Percentiles rank a stretch among this genome's conserved stretches.
Conservation (phyloP, 495 filamentous ascomycete species). For the Penicillium angulare region DNA sequence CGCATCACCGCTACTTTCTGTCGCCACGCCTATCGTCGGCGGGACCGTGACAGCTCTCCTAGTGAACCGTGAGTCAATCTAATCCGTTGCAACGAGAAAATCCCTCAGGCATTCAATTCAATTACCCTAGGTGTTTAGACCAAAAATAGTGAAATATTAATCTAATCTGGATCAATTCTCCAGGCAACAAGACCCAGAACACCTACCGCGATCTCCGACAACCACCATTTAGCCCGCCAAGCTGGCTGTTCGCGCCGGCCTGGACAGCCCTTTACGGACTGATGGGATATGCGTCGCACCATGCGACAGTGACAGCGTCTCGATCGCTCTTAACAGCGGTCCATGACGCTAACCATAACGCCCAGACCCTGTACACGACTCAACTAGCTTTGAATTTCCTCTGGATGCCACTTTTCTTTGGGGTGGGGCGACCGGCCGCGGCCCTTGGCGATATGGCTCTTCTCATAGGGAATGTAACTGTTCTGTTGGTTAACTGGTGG, state of each 20-base stretch:
- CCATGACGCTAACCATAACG: conserved; percentile 22
- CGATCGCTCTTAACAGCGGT: conserved; percentile 36
- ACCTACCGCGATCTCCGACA: conserved; percentile 69
- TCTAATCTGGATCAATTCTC: background rate
- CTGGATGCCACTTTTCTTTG: conserved; percentile 96
- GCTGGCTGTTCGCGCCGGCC: conserved; percentile 75
- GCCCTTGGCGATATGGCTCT: conserved; percentile 75
- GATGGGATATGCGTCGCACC: conserved; percentile 88
- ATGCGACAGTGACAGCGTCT: conserved; percentile 56
- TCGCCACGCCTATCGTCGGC: conserved; percentile 32
- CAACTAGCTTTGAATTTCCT: conserved; percentile 81
- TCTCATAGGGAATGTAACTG: conserved; percentile 65
- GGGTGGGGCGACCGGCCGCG: conserved; percentile 62
- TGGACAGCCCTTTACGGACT: conserved; percentile 85
- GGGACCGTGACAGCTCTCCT: conserved; percentile 32
- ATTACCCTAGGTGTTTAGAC: too few relatives aligned
- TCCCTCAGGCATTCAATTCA: background rate
- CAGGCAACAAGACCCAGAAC: conserved; percentile 55
- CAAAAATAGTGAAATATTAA: background rate
- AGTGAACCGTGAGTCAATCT: conserved; percentile 36
- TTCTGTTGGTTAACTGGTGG: conserved; percentile 72
- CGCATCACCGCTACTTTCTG: conserved; percentile 31
- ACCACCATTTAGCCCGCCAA: conserved; percentile 76
- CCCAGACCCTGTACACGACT: conserved; percentile 69
- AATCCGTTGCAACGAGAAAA: background rate